These are phyloP conservation scores for Ogataea neopini DNA, from an alignment of 805 yeast species.

Conservation along the genomic window DNA sequence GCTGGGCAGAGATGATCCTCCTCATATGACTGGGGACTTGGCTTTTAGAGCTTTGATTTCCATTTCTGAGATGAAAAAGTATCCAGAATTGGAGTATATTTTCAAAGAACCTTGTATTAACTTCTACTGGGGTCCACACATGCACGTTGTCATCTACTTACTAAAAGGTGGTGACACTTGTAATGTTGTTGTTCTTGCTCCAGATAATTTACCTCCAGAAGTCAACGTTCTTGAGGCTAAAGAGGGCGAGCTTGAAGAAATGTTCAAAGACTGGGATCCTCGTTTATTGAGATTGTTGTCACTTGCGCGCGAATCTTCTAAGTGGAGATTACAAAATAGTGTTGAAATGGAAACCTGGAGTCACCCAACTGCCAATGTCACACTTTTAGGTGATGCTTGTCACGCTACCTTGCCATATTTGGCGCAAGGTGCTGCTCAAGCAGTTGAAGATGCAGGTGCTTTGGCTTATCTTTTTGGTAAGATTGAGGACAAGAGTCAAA, in stretches of 20 bases:
- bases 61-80: slow-evolving; percentile 15
- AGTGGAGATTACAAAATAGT: slow-evolving; percentile 19
- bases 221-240: slow-evolving; percentile 14
- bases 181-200: slow-evolving; percentile 21
- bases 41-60: slow-evolving; percentile 20
- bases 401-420: slow-evolving; percentile 22
- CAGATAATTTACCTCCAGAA: slow-evolving; percentile 16
- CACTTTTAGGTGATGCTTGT: slow-evolving; percentile 21
- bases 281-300: slow-evolving; percentile 10
- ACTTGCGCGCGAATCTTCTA: slow-evolving; percentile 11
- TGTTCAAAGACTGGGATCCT: slow-evolving; percentile 20
- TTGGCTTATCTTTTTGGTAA: slow-evolving; percentile 19
- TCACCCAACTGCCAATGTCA: slow-evolving; percentile 13
- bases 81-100: slow-evolving; percentile 19
- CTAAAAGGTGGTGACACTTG: slow-evolving; percentile 21
- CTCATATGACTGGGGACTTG: slow-evolving; percentile 17
- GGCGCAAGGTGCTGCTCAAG: slow-evolving; percentile 25
- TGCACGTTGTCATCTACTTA: slow-evolving; percentile 21
- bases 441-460: slow-evolving; percentile 21
- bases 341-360: slow-evolving; percentile 17
- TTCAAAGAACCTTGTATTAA: slow-evolving; percentile 17
- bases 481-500: slow-evolving; percentile 11
- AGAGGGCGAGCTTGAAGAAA: slow-evolving; percentile 11
- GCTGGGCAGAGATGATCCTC: slow-evolving; percentile 8
- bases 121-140: slow-evolving; percentile 21